A percentile compares a stretch with the other conserved stretches of the same genome.
phyloP scores from a whole-genome alignment of 75 land plant species.

The Chamaecyparis obtusa region DNA sequence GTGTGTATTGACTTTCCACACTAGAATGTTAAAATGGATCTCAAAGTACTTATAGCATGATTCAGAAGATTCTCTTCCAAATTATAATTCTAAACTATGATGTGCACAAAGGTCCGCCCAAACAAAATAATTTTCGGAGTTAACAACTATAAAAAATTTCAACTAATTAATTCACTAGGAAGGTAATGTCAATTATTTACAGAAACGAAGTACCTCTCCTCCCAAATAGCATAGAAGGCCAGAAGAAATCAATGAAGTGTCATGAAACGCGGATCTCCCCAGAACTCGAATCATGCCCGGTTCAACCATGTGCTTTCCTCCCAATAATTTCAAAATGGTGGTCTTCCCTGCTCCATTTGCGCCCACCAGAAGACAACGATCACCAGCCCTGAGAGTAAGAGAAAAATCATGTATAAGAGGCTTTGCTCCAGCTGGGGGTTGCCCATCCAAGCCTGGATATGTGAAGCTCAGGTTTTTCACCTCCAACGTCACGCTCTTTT shows the following conservation, averaged over 20 bases:
- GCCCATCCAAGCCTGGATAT: slow-evolving; percentile 96
- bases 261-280: slow-evolving; percentile 95
- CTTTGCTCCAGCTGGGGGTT: slow-evolving; percentile 80
- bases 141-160: not conserved
- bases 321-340: slow-evolving; percentile 81
- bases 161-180: not conserved
- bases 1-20: not conserved
- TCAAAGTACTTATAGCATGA: not conserved
- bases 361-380: slow-evolving; percentile 95
- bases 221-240: slow-evolving; percentile 89
- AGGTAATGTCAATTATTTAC: not conserved
- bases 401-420: slow-evolving; percentile 79
- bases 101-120: not conserved
- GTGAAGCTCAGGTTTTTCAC: slow-evolving; percentile 77
- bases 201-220: slow-evolving; percentile 61
- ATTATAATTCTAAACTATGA: not conserved
- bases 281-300: slow-evolving; percentile 83
- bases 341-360: slow-evolving; percentile 99
- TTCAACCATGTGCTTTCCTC: slow-evolving; percentile 98
- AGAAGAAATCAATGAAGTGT: slow-evolving; percentile 74
- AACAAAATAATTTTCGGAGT: not conserved
- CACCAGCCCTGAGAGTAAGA: slow-evolving; percentile 73
- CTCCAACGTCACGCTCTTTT: slow-evolving; percentile 36
- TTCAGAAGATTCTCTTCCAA: not conserved
- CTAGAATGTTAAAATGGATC: not conserved